Percentiles rank a stretch among this genome's conserved stretches.
phyloP scores from a whole-genome alignment of 768 basidiomycete genomes.

The Russula ochroleuca region DNA sequence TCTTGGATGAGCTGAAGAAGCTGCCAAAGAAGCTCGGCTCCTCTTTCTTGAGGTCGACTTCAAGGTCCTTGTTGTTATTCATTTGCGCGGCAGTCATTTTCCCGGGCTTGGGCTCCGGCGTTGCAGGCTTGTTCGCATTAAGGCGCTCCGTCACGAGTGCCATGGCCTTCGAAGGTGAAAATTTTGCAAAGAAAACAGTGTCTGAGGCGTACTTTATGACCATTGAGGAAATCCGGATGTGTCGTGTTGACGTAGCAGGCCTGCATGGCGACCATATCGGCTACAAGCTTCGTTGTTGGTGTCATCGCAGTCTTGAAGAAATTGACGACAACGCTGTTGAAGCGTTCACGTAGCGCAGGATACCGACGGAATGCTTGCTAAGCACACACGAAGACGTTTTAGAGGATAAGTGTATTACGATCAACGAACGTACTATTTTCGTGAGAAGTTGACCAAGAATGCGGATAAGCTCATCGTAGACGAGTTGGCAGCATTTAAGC shows the following conservation, averaged over 20 bases:
- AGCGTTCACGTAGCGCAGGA: conserved; percentile 93
- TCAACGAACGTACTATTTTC: conserved; percentile 65
- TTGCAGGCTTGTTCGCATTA: conserved; percentile 73
- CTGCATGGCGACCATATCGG: conserved; percentile 97
- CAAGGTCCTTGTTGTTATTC: conserved; percentile 94
- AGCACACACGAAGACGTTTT: background rate
- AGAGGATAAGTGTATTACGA: background rate
- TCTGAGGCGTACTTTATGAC: conserved; percentile 63
- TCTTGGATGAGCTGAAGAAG: conserved; percentile 76
- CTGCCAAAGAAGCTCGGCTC: conserved; percentile 92
- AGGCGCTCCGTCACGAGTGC: conserved; percentile 78
- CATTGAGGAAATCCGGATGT: conserved; percentile 96
- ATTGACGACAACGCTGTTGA: conserved; percentile 92
- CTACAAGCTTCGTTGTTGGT: conserved; percentile 92
- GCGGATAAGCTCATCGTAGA: conserved; percentile 96
- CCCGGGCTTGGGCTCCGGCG: conserved; percentile 66
- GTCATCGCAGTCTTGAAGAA: conserved; percentile 94
- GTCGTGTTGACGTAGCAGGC: conserved; percentile 99
- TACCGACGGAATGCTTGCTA: conserved; percentile 96
- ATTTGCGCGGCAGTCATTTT: conserved; percentile 57
- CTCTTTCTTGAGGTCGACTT: conserved; percentile 84
- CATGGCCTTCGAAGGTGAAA: conserved; percentile 60
- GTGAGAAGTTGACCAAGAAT: conserved; percentile 87
- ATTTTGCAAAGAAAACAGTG: background rate
- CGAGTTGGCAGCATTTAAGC: conserved; percentile 90